Conservation (phyloP, 1,139 yeast species). For the Candida labiduridarum region DNA sequence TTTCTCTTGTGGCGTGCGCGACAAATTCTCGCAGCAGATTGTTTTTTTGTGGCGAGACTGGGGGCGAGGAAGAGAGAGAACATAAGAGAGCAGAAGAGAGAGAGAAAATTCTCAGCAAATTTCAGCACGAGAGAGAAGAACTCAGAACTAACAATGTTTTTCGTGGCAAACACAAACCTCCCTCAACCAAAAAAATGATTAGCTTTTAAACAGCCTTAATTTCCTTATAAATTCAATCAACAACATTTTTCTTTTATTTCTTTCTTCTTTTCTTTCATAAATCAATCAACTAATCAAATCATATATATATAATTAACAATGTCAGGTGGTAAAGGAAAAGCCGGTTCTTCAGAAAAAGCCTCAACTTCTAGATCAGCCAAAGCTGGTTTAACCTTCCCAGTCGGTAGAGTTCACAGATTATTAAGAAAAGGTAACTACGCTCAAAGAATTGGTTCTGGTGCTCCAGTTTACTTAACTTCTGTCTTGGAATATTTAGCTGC, state of each 20-base stretch:
- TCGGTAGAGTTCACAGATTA: conserved; percentile 58
- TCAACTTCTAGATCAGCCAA: conserved; percentile 56
- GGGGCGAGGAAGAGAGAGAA: conserved; percentile 7
- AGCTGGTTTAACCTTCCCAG: conserved; percentile 59
- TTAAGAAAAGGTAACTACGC: conserved; percentile 59
- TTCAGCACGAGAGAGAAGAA: conserved; percentile 3
- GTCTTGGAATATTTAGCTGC: conserved; percentile 56
- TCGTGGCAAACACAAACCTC: conserved; percentile 2
- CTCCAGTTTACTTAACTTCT: conserved; percentile 56
- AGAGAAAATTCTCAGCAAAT: conserved; percentile 4
- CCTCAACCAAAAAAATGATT: background rate
- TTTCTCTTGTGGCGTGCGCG: conserved; percentile 1
- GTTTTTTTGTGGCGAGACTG: background rate
- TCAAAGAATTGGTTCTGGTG: conserved; percentile 59
- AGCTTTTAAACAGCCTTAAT: conserved; percentile 4
- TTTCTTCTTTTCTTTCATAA: conserved; percentile 6
- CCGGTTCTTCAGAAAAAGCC: conserved; percentile 55
- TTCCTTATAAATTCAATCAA: conserved; percentile 2
- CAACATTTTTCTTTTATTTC: conserved; percentile 11
- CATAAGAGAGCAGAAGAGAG: background rate
- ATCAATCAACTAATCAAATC: conserved; percentile 8
- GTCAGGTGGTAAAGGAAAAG: conserved; percentile 60
- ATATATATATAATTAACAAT: conserved; percentile 23
- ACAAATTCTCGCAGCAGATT: background rate
- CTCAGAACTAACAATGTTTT: background rate